Evolutionary conservation across 169 alveolate species (phyloP).

Genomic region (Babesia ovis): DNA sequence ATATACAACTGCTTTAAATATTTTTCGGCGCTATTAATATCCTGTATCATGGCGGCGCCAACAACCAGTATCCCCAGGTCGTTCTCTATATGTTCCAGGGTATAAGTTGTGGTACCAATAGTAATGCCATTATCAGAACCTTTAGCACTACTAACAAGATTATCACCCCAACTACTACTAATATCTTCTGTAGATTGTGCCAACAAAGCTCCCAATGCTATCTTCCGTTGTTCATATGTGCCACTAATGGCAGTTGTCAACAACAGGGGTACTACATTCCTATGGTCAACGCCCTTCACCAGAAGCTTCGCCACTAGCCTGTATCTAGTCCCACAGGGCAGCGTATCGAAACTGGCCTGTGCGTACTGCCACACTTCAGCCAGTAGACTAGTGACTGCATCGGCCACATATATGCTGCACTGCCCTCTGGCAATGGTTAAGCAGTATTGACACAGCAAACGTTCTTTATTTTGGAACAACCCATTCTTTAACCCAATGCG

Average conservation of each 20-base stretch:
- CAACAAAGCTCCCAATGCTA: conserved; percentile 22
- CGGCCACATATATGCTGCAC: conserved; percentile 24
- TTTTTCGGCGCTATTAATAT: neutral
- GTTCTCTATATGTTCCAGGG: neutral
- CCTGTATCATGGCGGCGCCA: neutral
- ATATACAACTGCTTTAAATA: neutral
- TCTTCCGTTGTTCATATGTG: neutral
- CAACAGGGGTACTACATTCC: neutral
- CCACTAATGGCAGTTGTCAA: neutral
- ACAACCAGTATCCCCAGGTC: conserved; percentile 16
- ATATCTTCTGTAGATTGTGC: no score
- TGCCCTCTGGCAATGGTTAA: neutral
- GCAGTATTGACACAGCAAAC: neutral
- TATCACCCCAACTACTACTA: neutral
- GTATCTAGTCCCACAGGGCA: neutral
- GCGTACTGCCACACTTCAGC: conserved; percentile 20
- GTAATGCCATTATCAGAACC: no score
- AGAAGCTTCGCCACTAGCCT: conserved; percentile 17
- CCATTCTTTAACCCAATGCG: conserved; percentile 1
- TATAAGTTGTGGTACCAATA: neutral
- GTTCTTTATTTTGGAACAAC: neutral
- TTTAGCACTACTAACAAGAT: no score
- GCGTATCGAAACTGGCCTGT: neutral
- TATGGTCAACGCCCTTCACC: neutral
- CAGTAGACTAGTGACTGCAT: conserved; percentile 9